phyloP scores from a whole-genome alignment of 129 eudicot species.

The Artemisia argyi region DNA sequence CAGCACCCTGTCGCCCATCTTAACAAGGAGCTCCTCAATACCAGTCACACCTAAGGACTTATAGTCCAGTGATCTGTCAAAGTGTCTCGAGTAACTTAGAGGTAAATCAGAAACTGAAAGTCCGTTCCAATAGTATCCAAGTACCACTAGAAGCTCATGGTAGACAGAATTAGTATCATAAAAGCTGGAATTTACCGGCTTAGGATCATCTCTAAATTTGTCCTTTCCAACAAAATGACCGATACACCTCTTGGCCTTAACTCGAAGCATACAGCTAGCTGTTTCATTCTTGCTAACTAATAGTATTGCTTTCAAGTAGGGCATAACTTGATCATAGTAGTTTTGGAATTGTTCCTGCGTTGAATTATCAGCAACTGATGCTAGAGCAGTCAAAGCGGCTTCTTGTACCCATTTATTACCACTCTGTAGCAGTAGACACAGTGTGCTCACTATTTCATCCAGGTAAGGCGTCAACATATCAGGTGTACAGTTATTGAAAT shows the following conservation, averaged over 20 bases:
- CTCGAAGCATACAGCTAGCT: conserved; percentile 98
- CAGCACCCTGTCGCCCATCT: too few species aligned
- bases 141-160: too few species aligned
- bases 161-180: too few species aligned
- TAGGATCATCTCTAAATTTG: conserved; percentile 92
- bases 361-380: conserved; percentile 93
- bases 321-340: conserved; percentile 98
- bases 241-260: conserved; percentile 90
- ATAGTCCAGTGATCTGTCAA: too few species aligned
- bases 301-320: conserved; percentile 80
- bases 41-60: too few species aligned
- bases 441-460: conserved; percentile 88
- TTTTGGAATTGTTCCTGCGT: conserved; percentile 99
- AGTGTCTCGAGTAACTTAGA: too few species aligned
- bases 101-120: too few species aligned
- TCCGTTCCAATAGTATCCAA: too few species aligned
- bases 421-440: conserved; percentile 76
- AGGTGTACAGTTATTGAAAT: conserved; percentile 95
- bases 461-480: conserved; percentile 93
- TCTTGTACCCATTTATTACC: conserved; percentile 98
- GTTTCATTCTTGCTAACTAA: conserved; percentile 86
- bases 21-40: too few species aligned
- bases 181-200: conserved; percentile 40
- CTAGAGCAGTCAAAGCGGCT: conserved; percentile 97
- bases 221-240: conserved; percentile 92